Evolutionary conservation across 805 yeast genomes (phyloP), one percentile per base, ranked within the genome.

Genomic region (Torulaspora maleeae): DNA sequence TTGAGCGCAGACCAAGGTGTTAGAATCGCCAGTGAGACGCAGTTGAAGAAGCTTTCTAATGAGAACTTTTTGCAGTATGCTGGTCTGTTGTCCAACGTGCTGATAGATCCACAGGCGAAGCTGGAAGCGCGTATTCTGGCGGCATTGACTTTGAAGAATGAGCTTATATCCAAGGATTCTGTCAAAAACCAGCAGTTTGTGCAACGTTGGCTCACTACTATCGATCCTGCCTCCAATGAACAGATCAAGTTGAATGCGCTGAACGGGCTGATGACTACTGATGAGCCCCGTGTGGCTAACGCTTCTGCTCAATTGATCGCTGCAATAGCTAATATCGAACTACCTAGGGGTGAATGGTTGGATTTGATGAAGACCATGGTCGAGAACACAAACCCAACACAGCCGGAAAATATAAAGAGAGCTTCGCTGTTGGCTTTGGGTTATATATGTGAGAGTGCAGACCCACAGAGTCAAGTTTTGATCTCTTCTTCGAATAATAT

Each of bases 221-320:
- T 88, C 47, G 86, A 79, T 44, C 61, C 59, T 2, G 72, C 68
- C 4, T 71, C 78, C 25, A 86, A 80, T 65, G 59, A 68, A 7
- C 77, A 78, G 51, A 83, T 91, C 61, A 89, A 87, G 70, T 72
- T 75, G 36, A 72, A 76, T 25, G 76, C 88, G 0, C 65, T 91
- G 40, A 68, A 69, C 36, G 78, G 90, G 2, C 76, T 93, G 45
- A 64, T 82, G 45, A 74, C 86, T 13, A 63, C 70, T n/a, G 79
- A 80, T 56, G 85, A 79, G 52, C 47, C 56, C n/a, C 78, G 87
- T 59, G 96, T 91, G 45, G 93, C 95, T 27, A 80, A 82, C 47
- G 77, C 95, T 24, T 83, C 91, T 20, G 96, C 99, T 19, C 97
- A 91, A 71, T 74, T 91, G 53, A 91, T 93, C 41, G 95, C 98